Percentiles rank a stretch among this genome's conserved stretches.
Evolutionary conservation across 805 yeast genomes (phyloP).

Genomic region (Yarrowia bubula): DNA sequence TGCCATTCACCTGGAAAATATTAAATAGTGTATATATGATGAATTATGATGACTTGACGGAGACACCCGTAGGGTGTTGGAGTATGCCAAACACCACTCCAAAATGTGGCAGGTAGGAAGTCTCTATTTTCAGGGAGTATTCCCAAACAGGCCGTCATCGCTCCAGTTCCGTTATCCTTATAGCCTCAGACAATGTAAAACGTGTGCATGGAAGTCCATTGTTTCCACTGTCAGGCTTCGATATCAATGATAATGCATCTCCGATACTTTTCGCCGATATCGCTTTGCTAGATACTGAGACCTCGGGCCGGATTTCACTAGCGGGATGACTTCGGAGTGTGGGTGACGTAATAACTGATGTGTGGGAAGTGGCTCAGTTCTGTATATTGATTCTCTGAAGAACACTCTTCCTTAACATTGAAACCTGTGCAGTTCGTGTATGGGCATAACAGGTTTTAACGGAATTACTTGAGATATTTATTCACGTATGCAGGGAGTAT

Average conservation of each 20-base stretch:
- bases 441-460: too few species aligned
- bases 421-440: too few species aligned
- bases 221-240: not conserved
- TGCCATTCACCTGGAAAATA: conserved; percentile 52
- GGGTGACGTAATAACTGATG: not conserved
- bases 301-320: not conserved
- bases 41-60: not conserved
- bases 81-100: too few species aligned
- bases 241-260: conserved; percentile 8
- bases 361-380: too few species aligned
- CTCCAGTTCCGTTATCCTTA: not conserved
- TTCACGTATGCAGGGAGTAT: too few species aligned
- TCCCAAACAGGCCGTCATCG: not conserved
- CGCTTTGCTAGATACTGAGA: not conserved
- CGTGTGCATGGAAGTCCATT: not conserved
- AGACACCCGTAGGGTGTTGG: not conserved
- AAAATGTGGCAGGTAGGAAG: too few species aligned
- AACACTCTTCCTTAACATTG: too few species aligned
- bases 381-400: too few species aligned
- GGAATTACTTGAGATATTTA: too few species aligned
- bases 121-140: not conserved
- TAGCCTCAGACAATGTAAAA: not conserved
- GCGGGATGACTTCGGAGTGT: not conserved
- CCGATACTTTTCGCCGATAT: conserved; percentile 14
- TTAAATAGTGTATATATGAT: conserved; percentile 23